phyloP scores from a whole-genome alignment of 371 early-diverging fungal genomes.

The Mucor saturninus region DNA sequence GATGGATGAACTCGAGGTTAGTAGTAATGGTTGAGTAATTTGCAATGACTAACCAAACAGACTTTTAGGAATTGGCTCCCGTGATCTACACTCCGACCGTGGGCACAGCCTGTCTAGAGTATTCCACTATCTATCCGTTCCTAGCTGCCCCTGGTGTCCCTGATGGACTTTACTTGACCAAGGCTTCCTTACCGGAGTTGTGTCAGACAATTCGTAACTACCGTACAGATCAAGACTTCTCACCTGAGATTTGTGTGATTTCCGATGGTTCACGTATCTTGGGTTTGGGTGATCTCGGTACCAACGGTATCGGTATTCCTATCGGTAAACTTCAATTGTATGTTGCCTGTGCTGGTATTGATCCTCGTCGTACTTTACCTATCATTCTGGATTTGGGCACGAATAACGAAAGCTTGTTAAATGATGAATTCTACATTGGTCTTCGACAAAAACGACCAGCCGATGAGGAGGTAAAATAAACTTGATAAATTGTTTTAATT shows the following conservation, averaged over 20 bases:
- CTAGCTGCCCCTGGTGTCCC: slow-evolving; percentile 74
- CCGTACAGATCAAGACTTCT: slow-evolving; percentile 34
- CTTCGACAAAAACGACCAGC: slow-evolving; percentile 57
- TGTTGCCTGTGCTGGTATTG: slow-evolving; percentile 88
- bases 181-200: slow-evolving; percentile 66
- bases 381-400: slow-evolving; percentile 87
- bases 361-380: slow-evolving; percentile 85
- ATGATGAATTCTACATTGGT: slow-evolving; percentile 91
- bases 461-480: slow-evolving; percentile 42
- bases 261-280: slow-evolving; percentile 94
- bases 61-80: slow-evolving; percentile 70
- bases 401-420: slow-evolving; percentile 75
- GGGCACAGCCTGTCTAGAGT: slow-evolving; percentile 87
- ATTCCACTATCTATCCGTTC: slow-evolving; percentile 87
- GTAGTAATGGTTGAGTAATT: not conserved
- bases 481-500: no score
- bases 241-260: slow-evolving; percentile 86
- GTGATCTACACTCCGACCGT: slow-evolving; percentile 94
- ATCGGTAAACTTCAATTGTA: slow-evolving; percentile 93
- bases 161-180: slow-evolving; percentile 84
- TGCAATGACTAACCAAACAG: not conserved
- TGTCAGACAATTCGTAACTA: slow-evolving; percentile 75
- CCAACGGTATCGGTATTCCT: slow-evolving; percentile 94
- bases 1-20: slow-evolving; percentile 73
- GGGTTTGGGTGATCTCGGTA: slow-evolving; percentile 91